phyloP scores from a whole-genome alignment of 768 basidiomycete species.

The Boletus pseudo-olivaceus region DNA sequence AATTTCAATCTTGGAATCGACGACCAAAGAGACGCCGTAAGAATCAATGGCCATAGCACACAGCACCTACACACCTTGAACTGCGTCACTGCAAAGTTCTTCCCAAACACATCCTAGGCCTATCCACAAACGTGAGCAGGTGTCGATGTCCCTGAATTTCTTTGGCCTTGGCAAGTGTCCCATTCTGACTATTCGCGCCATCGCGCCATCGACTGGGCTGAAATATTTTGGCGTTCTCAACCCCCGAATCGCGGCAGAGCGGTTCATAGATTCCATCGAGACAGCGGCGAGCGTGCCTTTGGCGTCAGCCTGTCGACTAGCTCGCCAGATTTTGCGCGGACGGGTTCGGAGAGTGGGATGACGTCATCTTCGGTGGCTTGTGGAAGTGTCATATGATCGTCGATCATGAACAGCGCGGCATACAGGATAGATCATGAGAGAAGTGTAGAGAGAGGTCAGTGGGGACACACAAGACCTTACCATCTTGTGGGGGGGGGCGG shows the following conservation, averaged over 20 bases:
- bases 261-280: slow-evolving; percentile 48
- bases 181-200: slow-evolving; percentile 11
- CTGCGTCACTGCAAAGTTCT: slow-evolving; percentile 41
- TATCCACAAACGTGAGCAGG: slow-evolving; percentile 48
- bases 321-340: slow-evolving; percentile 41
- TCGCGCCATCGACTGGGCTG: slow-evolving; percentile 62
- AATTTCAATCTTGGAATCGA: slow-evolving; percentile 12
- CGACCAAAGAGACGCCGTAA: background rate
- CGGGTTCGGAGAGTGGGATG: slow-evolving; percentile 33
- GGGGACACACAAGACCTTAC: slow-evolving; percentile 7
- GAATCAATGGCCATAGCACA: too few relatives aligned
- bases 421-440: too few relatives aligned
- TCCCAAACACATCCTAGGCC: slow-evolving; percentile 46
- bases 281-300: slow-evolving; percentile 44
- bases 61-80: slow-evolving; percentile 25
- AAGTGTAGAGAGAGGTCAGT: too few relatives aligned
- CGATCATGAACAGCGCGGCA: background rate
- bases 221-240: slow-evolving; percentile 49
- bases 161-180: slow-evolving; percentile 28
- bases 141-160: slow-evolving; percentile 48
- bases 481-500: slow-evolving; percentile 32
- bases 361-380: slow-evolving; percentile 52
- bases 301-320: slow-evolving; percentile 35
- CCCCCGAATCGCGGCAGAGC: slow-evolving; percentile 57
- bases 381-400: background rate